A percentile compares a stretch with the other conserved stretches of the same genome.
phyloP scores from a whole-genome alignment of 2,329 filamentous ascomycete species.

The Claviceps fusiformis region DNA sequence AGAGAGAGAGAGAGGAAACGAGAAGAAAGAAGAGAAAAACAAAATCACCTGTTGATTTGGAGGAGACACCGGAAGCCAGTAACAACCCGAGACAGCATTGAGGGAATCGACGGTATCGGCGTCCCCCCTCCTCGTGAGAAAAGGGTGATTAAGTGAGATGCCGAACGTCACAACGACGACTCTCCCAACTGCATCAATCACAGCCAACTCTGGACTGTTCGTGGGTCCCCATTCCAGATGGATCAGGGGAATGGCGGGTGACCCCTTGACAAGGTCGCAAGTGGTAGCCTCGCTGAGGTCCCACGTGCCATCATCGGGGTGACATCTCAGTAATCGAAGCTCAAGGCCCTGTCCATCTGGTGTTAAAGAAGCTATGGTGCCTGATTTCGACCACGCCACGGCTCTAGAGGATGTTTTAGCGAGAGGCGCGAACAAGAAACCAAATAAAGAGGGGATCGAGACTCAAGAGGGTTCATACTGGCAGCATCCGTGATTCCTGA shows the following conservation, averaged over 20 bases:
- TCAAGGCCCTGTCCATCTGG: constrained; percentile 57
- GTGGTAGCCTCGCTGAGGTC: constrained; percentile 57
- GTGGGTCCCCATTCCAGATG: constrained; percentile 72
- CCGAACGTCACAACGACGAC: constrained; percentile 61
- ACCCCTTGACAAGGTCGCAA: constrained; percentile 45
- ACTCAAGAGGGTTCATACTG: constrained; percentile 45
- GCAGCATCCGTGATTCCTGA: constrained; percentile 63
- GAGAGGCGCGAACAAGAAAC: neutral
- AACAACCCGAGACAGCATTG: constrained; percentile 65
- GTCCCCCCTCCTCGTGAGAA: constrained; percentile 45
- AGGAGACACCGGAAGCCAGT: constrained; percentile 61
- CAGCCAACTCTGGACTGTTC: constrained; percentile 63
- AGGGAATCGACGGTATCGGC: constrained; percentile 61
- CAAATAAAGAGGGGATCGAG: neutral
- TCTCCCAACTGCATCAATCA: constrained; percentile 67
- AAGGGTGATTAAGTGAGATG: constrained; percentile 60
- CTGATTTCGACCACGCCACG: constrained; percentile 77
- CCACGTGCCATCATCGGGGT: constrained; percentile 60
- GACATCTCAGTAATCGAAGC: constrained; percentile 58
- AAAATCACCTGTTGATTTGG: constrained; percentile 23
- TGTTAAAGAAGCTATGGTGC: constrained; percentile 71
- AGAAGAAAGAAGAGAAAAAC: too few relatives aligned
- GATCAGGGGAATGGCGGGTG: constrained; percentile 54
- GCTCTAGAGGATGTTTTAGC: constrained; percentile 36
- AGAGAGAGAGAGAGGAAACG: too few relatives aligned